Conservation (phyloP, 768 basidiomycete genomes). For the Auriculariales sp. region DNA sequence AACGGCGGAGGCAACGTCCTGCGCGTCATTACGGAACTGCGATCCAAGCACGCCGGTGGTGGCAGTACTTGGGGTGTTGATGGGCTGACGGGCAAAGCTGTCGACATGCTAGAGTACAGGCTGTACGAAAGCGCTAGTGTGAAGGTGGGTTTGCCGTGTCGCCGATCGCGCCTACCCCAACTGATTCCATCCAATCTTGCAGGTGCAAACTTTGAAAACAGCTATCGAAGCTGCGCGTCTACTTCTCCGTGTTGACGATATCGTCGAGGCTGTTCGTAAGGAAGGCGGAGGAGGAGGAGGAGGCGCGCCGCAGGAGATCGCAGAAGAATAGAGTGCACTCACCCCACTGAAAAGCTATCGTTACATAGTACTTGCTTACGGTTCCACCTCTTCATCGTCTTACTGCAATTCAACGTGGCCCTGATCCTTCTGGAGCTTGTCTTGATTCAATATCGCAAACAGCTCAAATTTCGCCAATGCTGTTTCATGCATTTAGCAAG, state of each 20-base stretch:
- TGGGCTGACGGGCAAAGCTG: conserved; percentile 89
- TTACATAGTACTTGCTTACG: too few species aligned
- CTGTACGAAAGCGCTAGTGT: conserved; percentile 93
- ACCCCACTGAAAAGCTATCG: too few species aligned
- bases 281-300: conserved; percentile 43
- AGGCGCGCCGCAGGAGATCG: conserved; percentile 46
- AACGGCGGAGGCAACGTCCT: conserved; percentile 95
- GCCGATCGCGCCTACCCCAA: conserved; percentile 1
- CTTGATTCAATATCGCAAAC: too few species aligned
- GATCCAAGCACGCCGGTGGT: conserved; percentile 85
- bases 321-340: conserved; percentile 21
- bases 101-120: conserved; percentile 90
- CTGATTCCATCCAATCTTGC: background rate
- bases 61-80: conserved; percentile 89
- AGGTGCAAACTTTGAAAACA: conserved; percentile 94
- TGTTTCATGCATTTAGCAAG: too few species aligned
- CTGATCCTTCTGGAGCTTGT: too few species aligned
- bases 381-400: too few species aligned
- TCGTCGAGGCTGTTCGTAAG: conserved; percentile 77
- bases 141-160: conserved; percentile 37
- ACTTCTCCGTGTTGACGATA: conserved; percentile 85
- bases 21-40: conserved; percentile 78
- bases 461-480: too few species aligned
- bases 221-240: conserved; percentile 93
- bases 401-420: too few species aligned